Evolutionary conservation across 192 early-diverging fungal species (phyloP), one percentile per base, ranked within the genome.

Genomic region (Polychytrium aggregatum): DNA sequence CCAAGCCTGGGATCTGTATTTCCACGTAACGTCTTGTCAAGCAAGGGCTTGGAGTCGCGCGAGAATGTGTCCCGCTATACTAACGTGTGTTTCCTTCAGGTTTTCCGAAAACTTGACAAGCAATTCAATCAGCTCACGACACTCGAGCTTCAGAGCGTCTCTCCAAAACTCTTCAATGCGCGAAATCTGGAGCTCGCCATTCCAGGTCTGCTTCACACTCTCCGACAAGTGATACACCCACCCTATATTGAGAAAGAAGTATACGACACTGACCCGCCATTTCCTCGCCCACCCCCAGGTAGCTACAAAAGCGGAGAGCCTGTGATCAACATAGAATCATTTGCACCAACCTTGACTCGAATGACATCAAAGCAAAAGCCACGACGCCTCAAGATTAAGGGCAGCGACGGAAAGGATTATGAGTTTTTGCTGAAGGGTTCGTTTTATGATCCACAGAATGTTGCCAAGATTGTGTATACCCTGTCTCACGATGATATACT

Each of bases 1-100:
- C 42, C 88, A 90, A 52, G 91, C 90, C 2, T 96, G 92, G 92
- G 88, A 95, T 50, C 60, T 87, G 28, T 95, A 95, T 57, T 87
- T 83, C 42, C 78, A 83, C 33, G 84, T 84, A 37, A n/a, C n/a
- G 53, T 39, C 31, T 16, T 20, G 30, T 21, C 6, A 29, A 21
- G 10, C 0, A 17, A 17, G 13, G 13, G 13, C 24, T 54, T 21
- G 20, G 33, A 36, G 24, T 47, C 39, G 41, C 29, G 21, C 25
- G 21, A 27, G 48, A 7, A 22, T 24, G 16, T 54, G 5, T 24
- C n/a, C n/a, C n/a, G n/a, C n/a, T n/a, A n/a, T n/a, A n/a, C n/a
- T n/a, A n/a, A n/a, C n/a, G n/a, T n/a, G n/a, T n/a, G n/a, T n/a
- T n/a, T 29, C n/a, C 44, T 50, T 3, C 28, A 55, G 54, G 63